Conservation (phyloP, 805 yeast genomes). For the Candida arabinofermentans region DNA sequence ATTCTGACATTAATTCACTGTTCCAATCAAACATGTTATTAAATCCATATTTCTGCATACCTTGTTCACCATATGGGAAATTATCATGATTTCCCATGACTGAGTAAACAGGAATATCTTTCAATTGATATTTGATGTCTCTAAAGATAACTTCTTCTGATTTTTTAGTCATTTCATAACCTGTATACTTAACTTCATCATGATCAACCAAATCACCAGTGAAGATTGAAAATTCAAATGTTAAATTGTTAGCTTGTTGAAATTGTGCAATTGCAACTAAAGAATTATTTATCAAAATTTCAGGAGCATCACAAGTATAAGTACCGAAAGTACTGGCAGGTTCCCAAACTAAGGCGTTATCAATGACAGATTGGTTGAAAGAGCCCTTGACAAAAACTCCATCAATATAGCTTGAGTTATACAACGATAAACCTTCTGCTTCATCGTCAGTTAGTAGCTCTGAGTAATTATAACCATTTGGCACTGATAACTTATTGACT, state of each 20-base stretch:
- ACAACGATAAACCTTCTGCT: slow-evolving; percentile 18
- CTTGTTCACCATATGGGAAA: slow-evolving; percentile 67
- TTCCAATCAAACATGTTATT: slow-evolving; percentile 40
- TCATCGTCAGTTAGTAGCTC: slow-evolving; percentile 10
- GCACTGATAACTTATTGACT: slow-evolving; percentile 34
- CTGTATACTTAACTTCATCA: slow-evolving; percentile 46
- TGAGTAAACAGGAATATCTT: slow-evolving; percentile 54
- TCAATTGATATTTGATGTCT: slow-evolving; percentile 46
- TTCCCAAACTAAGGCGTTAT: slow-evolving; percentile 25
- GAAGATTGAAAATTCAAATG: slow-evolving; percentile 59
- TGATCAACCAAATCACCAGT: slow-evolving; percentile 77
- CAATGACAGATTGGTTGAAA: slow-evolving; percentile 18
- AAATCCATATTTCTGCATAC: slow-evolving; percentile 46
- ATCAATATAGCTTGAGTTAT: slow-evolving; percentile 27
- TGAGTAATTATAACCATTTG: slow-evolving; percentile 39
- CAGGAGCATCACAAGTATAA: slow-evolving; percentile 66
- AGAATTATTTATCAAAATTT: slow-evolving; percentile 55
- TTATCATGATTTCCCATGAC: slow-evolving; percentile 71
- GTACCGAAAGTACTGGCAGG: slow-evolving; percentile 63
- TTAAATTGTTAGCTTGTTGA: slow-evolving; percentile 27
- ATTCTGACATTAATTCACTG: slow-evolving; percentile 43
- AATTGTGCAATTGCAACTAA: slow-evolving; percentile 39
- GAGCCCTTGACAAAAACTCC: slow-evolving; percentile 29
- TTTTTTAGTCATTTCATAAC: slow-evolving; percentile 42
- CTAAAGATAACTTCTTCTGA: slow-evolving; percentile 50